Conservation (phyloP, 1,284 basidiomycete species). For the Cerioporus squamosus region DNA sequence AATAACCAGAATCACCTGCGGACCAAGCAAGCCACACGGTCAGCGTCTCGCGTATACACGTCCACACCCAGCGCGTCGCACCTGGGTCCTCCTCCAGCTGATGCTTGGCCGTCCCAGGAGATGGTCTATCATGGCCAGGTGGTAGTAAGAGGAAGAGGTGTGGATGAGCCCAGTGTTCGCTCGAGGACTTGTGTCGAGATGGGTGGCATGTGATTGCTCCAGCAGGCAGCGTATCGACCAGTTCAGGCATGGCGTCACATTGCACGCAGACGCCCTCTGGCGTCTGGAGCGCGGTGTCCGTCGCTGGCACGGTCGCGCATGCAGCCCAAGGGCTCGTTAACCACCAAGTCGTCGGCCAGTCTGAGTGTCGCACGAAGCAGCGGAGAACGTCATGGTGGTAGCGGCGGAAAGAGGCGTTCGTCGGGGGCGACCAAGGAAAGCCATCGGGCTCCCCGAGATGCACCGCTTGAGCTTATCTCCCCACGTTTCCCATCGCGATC, state of each 20-base stretch:
- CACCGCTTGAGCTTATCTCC: background rate
- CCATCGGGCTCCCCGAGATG: too few relatives aligned
- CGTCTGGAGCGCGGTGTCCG: too few relatives aligned
- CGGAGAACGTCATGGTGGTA: too few relatives aligned
- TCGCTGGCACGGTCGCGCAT: too few relatives aligned
- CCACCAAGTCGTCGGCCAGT: too few relatives aligned
- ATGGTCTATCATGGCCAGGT: conserved; percentile 42
- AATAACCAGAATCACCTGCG: conserved; percentile 83
- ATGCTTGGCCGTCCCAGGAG: conserved; percentile 41
- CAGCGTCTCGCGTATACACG: too few relatives aligned
- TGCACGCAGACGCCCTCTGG: too few relatives aligned
- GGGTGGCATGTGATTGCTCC: conserved; percentile 21
- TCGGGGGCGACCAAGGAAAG: too few relatives aligned
- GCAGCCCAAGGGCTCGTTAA: too few relatives aligned
- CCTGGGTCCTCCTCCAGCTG: conserved; percentile 44
- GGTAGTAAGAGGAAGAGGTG: conserved; percentile 15
- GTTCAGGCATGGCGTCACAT: background rate
- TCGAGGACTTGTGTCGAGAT: conserved; percentile 5
- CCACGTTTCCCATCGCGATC: conserved; percentile 4
- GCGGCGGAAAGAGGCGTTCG: too few relatives aligned
- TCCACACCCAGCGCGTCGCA: conserved; percentile 8
- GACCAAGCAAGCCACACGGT: too few relatives aligned
- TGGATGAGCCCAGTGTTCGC: background rate
- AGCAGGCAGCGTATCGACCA: background rate
- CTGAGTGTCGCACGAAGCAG: too few relatives aligned